A percentile compares a stretch with the other conserved stretches of the same genome.
Conservation (phyloP, 192 early-diverging fungal species). For the Helicostylum pulchrum region DNA sequence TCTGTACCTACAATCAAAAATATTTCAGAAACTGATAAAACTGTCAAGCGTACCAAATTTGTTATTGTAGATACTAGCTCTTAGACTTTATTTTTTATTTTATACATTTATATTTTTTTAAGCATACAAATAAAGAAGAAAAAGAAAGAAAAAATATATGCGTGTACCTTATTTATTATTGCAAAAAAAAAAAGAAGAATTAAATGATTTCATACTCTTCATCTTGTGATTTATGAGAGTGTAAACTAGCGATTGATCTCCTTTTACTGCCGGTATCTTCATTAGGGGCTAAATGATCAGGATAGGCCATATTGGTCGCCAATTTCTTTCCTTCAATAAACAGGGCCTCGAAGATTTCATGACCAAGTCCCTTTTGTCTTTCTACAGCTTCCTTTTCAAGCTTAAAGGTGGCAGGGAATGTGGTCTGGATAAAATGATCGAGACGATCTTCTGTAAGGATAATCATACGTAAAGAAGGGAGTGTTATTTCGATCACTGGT, state of each 20-base stretch:
- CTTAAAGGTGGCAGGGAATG: conserved; percentile 57
- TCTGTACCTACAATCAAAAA: conserved; percentile 17
- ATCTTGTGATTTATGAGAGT: neutral
- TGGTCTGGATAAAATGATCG: conserved; percentile 73
- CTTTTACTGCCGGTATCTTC: too few relatives aligned
- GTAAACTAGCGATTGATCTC: too few relatives aligned
- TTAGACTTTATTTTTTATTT: conserved; percentile 15
- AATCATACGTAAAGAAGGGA: conserved; percentile 57
- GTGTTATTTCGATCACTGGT: neutral
- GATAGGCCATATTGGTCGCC: neutral
- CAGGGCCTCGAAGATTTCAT: conserved; percentile 53
- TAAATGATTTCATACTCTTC: conserved; percentile 16
- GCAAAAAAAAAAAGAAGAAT: neutral
- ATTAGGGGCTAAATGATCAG: neutral
- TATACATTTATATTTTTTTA: conserved; percentile 1
- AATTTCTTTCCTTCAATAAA: conserved; percentile 28
- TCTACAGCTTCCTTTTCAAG: conserved; percentile 52
- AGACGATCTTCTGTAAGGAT: conserved; percentile 78
- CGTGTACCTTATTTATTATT: neutral
- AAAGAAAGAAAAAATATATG: neutral
- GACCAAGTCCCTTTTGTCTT: conserved; percentile 46
- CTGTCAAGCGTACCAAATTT: conserved; percentile 38
- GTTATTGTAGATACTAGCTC: conserved; percentile 40
- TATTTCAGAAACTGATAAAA: conserved; percentile 17
- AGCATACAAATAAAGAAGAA: neutral